These are phyloP conservation scores for Rubia occidens DNA, from an alignment of 305 asterid genomes.

Conservation along the genomic window DNA sequence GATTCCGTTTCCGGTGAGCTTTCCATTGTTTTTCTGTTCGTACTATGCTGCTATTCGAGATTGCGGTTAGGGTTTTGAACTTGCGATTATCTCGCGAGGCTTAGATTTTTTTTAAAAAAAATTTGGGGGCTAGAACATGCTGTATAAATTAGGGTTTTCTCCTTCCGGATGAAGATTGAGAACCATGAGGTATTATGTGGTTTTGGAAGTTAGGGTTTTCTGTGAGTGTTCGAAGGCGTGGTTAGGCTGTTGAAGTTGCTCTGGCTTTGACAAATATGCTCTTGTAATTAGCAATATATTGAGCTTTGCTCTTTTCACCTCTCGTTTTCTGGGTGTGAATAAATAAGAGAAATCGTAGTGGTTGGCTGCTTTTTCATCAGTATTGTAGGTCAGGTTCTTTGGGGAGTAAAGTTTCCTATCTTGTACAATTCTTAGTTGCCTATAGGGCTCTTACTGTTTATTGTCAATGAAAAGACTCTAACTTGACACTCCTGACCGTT, in stretches of 20 bases:
- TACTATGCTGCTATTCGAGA: neutral
- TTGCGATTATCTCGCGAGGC: neutral
- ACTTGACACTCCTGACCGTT: neutral
- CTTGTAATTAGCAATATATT: neutral
- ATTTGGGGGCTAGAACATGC: neutral
- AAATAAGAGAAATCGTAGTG: neutral
- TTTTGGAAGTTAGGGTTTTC: constrained; percentile 15
- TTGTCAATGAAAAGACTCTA: neutral
- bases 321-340: neutral
- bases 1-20: constrained; percentile 8
- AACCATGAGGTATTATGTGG: neutral
- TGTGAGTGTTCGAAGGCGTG: neutral
- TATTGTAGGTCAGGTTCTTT: neutral
- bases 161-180: neutral
- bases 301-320: no score
- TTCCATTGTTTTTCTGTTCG: neutral
- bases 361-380: neutral
- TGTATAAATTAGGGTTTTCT: neutral
- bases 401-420: neutral
- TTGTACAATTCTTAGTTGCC: neutral
- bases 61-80: constrained; percentile 5
- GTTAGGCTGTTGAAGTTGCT: constrained; percentile 3
- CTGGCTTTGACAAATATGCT: neutral
- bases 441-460: neutral
- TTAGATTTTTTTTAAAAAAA: neutral